Evolutionary conservation across 371 early-diverging fungal species (phyloP), one percentile per base, ranked within the genome.

Genomic region (Mortierella sp.): DNA sequence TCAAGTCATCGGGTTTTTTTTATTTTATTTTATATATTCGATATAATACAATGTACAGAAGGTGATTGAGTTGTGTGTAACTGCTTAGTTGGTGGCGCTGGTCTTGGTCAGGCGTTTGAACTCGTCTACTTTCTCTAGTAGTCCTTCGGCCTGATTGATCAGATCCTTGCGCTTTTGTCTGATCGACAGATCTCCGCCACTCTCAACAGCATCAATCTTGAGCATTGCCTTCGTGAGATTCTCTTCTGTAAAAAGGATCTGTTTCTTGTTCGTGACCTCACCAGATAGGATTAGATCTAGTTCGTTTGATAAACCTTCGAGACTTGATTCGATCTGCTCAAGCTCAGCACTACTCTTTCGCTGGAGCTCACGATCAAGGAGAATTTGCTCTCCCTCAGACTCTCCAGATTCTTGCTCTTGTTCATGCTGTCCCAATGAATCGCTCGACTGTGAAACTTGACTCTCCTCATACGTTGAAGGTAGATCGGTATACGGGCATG

Each of bases 151-250:
- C n/a, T 58, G 55, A 26, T 32, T 52, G 24, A 83, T 77, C 59
- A 83, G 57, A 20, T 45, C 73, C 51, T 83, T 83, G 52, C 83
- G 83, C 45, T 64, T 73, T 40, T 73, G 69, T 26, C 83, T 69
- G 45, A 83, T 77, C 9, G 67, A 51, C 11, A 2, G 28, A 37
- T 76, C 73, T 24, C 83, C 83, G 1, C 68, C 73, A 49, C 83
- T 83, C 51, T 83, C 83, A 14, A 83, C 68, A 22, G 83, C 63
- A 45, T 83, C 83, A 35, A 83, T 70, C 66, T 30, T 68, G 37
- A 83, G 67, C 83, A 83, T 83, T 3, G 77, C 77, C 62, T 76
- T 83, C 47, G 72, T 76, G 20, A 83, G 66, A 61, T 73, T 73
- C 71, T 83, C 83, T 49, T 83, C 83, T 14, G 77, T 76, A 68